Base-by-base conservation (phyloP, 108 stramenopile genomes). In the Stephanodiscus minutulus region DNA sequence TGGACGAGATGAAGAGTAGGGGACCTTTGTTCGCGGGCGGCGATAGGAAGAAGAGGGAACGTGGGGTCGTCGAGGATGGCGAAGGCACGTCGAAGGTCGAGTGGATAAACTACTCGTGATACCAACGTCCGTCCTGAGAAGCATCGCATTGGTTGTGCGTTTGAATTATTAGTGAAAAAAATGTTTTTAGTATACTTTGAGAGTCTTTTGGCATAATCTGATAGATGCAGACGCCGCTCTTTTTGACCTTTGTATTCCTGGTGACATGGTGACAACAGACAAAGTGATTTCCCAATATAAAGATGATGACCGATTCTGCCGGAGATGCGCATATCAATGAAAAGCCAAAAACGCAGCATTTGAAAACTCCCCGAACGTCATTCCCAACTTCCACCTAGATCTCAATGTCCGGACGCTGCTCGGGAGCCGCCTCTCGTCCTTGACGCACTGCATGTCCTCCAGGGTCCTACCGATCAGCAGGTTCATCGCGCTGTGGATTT, bases 291-390 rank as follows among this genome's bases (percentile, higher is more conserved):
- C n/a, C n/a, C 5, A 20, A 25, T 53, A 13, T 1, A 24, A 22
- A 12, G 25, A 55, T 27, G 21, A 31, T 9, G 13, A 56, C 27
- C 3, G 25, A n/a, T 56, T 56, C 21, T 11, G 17, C 27, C 55
- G 17, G 22, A 11, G 3, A 28, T 5, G 15, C 15, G 3, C 7
- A 5, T 10, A 3, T 75, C 67, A 87, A 76, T 89, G 84, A 72
- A 90, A 93, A 11, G 89, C 89, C 28, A 69, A 46, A 69, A 88
- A 88, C 13, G 92, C 91, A 0, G 89, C 88, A 64, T 82, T 72
- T 36, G 73, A 72, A 65, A 93, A 93, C 46, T 93, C 86, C 25
- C 89, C 92, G 82, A 93, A 93, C 35, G 85, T 89, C 79, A 80
- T 77, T 0, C 87, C 89, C 50, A 54, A 59, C 54, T 74, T 86